Evolutionary conservation across 2,329 filamentous ascomycete species (phyloP).

Genomic region (Elsinoe necatrix): DNA sequence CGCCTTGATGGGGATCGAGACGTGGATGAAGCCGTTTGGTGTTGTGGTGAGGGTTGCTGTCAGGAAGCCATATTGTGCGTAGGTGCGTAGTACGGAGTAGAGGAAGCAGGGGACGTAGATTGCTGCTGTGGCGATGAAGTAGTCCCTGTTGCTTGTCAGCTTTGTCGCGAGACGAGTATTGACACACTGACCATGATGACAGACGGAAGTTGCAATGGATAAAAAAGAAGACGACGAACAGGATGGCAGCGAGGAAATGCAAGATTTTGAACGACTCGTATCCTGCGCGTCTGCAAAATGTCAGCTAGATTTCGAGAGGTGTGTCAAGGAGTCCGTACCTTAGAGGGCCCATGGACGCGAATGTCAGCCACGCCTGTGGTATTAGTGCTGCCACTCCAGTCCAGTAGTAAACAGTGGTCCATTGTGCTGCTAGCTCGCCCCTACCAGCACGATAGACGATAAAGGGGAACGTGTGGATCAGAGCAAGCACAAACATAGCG

Average conservation of each 20-base stretch:
- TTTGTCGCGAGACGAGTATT: conserved; percentile 35
- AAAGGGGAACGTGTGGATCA: conserved; percentile 82
- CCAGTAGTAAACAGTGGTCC: conserved; percentile 41
- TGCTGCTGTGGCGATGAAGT: conserved; percentile 49
- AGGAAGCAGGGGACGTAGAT: conserved; percentile 24
- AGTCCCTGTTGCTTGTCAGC: conserved; percentile 45
- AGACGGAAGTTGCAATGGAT: conserved; percentile 48
- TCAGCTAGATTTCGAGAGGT: conserved; percentile 47
- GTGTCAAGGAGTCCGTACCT: conserved; percentile 32
- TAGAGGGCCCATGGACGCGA: conserved; percentile 55
- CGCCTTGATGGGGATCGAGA: conserved; percentile 48
- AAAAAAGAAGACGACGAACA: conserved; percentile 57
- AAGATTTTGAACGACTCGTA: conserved; percentile 67
- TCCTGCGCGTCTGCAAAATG: conserved; percentile 53
- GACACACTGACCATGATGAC: conserved; percentile 55
- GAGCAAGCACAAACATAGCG: conserved; percentile 68
- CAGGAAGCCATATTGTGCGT: conserved; percentile 12
- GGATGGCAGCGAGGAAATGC: conserved; percentile 54
- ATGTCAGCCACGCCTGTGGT: conserved; percentile 55
- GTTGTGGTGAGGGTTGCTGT: conserved; percentile 31
- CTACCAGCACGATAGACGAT: conserved; percentile 62
- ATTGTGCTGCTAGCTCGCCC: conserved; percentile 52
- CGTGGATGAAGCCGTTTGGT: conserved; percentile 46
- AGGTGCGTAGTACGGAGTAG: conserved; percentile 32
- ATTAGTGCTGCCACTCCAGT: conserved; percentile 40